Base-by-base conservation (phyloP, 2,329 filamentous ascomycete genomes). In the Fusarium devonianum region DNA sequence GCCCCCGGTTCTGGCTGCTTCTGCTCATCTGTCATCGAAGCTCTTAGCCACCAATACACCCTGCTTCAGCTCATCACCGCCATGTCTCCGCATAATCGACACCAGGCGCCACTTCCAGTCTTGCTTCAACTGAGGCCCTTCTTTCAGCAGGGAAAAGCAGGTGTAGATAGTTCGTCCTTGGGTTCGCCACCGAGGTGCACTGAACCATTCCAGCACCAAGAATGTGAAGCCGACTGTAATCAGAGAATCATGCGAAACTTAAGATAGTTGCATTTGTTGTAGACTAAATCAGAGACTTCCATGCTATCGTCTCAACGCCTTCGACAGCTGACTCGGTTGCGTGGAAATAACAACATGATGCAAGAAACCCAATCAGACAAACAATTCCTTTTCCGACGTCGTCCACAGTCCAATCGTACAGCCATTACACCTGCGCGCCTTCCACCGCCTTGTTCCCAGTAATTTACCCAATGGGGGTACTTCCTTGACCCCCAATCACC, bases 351-450 rank as follows among this genome's bases (percentile, higher is more conserved):
- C 50, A 22, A 23, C 21, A 35, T 49, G 29, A 53, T 60, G 56
- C 51, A 57, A 40, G 30, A 41, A 39, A 35, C 39, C n/a, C 38
- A 16, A 17, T 25, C 52, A 34, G 14, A 22, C 46, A 51, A 17
- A 34, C 26, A 22, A 21, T n/a, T 5, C 45, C 41, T 32, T 44
- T 56, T 38, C 25, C 51, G 35, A 22, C 19, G 41, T 22, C 25
- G 49, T 18, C 33, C 35, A 53, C 42, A 34, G 36, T 29, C n/a
- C 43, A 56, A 35, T 58, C 56, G 41, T 58, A 60, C 56, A 58
- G 25, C 56, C 46, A 58, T 58, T 58, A 56, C 51, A 56, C 23
- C 50, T 23, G 45, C 38, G 22, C 18, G 13, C 39, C 32, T 48
- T 19, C 13, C 21, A 23, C 35, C 39, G 13, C 30, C 49, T 49